Evolutionary conservation across 169 alveolate genomes (phyloP), one percentile per base, ranked within the genome.

Genomic region (Eimeria praecox): DNA sequence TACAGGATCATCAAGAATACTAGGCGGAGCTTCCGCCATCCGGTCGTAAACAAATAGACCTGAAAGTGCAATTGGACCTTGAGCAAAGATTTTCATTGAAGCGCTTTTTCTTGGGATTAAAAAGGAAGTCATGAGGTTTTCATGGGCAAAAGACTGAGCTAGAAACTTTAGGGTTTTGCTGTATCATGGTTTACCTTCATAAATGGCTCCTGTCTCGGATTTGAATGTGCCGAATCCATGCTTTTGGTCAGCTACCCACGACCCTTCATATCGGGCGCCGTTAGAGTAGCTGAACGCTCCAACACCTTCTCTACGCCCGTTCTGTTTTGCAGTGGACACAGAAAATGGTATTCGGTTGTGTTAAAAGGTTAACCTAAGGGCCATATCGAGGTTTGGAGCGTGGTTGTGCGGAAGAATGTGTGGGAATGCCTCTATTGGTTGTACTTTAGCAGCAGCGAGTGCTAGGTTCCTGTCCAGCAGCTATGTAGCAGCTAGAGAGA

Each of bases 181-280:
- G 62, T 12, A n/a, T 42, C 27, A 12, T 46, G 40, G 6, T 18
- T 85, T 86, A 86, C 95, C 95, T 44, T 90, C 95, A 35, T 90
- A 90, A 40, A 90, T 9, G 30, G 75, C 64, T 42, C 95, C 95
- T 20, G 64, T 73, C 71, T 73, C 88, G 35, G 85, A 90, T 44
- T 69, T 90, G 88, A 71, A 90, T 35, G 56, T 66, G 44, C 95
- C 95, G 4, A 46, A n/a, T 71, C 95, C 95, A 44, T 90, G 95
- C n/a, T 90, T 90, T 27, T 46, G 77, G 71, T 73, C 88, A 24
- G 83, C 85, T 44, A 27, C 59, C 95, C 95, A 90, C 42, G 75
- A 46, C 24, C 95, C 95, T n/a, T 90, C 95, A 56, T 90, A 90
- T 20, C 88, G 56, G 56, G 89, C 88, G 40, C 95, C 95, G 40